Conservation (phyloP, 2,329 filamentous ascomycete genomes). For the Fusarium concolor region DNA sequence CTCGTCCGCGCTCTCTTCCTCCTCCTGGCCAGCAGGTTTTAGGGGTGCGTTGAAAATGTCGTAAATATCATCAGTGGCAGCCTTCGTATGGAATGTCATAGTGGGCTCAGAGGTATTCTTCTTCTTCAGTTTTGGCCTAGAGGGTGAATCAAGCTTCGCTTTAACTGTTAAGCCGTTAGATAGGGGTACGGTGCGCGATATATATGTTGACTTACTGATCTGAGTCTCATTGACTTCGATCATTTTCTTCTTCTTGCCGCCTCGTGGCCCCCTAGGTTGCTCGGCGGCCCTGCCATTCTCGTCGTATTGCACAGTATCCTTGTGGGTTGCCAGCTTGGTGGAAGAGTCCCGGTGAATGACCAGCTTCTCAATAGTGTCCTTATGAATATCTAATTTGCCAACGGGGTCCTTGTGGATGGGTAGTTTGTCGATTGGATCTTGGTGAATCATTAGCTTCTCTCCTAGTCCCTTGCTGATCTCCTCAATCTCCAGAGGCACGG, state of each 20-base stretch:
- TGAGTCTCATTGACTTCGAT: constrained; percentile 92
- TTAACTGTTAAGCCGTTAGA: constrained; percentile 73
- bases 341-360: constrained; percentile 36
- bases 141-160: constrained; percentile 91
- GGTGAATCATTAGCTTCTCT: constrained; percentile 45
- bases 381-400: background rate
- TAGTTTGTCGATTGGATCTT: constrained; percentile 43
- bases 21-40: constrained; percentile 44
- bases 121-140: constrained; percentile 83
- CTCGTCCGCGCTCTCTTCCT: constrained; percentile 64
- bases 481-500: constrained; percentile 47
- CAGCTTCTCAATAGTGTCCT: constrained; percentile 20
- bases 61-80: constrained; percentile 97
- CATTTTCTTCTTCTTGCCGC: constrained; percentile 77
- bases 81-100: constrained; percentile 96
- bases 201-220: constrained; percentile 73
- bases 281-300: constrained; percentile 68
- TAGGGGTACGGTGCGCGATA: background rate
- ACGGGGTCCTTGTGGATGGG: constrained; percentile 1
- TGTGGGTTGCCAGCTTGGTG: constrained; percentile 44
- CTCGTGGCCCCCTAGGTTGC: constrained; percentile 58
- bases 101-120: constrained; percentile 85
- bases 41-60: constrained; percentile 92
- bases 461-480: constrained; percentile 46
- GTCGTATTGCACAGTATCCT: constrained; percentile 59